These are phyloP conservation scores for Pseudofabraea citricarpa DNA, from an alignment of 2,329 filamentous ascomycete genomes.

Conservation along the genomic window DNA sequence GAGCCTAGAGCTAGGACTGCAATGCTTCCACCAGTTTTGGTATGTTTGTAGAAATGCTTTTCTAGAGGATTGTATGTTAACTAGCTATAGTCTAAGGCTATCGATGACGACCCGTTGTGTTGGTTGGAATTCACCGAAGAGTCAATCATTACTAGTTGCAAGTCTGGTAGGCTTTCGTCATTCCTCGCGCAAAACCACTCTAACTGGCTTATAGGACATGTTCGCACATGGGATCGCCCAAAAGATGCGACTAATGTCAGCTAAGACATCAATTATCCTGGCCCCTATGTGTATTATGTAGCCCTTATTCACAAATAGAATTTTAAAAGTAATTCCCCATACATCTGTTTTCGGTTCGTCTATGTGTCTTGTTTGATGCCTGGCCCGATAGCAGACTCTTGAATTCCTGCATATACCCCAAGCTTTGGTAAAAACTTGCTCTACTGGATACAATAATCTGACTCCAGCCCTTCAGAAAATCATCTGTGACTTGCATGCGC, in stretches of 20 bases:
- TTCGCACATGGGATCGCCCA: constrained; percentile 23
- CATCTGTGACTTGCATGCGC: no score
- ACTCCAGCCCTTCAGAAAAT: no score
- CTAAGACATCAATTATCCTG: no score
- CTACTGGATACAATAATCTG: no score
- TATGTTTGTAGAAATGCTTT: constrained; percentile 36
- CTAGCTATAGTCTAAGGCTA: constrained; percentile 61
- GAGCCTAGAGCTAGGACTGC: constrained; percentile 81
- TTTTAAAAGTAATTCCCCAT: no score
- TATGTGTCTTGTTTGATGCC: no score
- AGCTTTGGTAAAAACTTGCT: no score
- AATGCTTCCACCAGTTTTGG: constrained; percentile 85
- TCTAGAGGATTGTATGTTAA: constrained; percentile 14
- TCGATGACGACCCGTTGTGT: constrained; percentile 81
- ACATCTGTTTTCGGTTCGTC: no score
- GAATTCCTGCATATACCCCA: no score
- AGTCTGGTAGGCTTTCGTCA: constrained; percentile 62
- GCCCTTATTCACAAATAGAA: no score
- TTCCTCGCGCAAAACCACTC: background rate
- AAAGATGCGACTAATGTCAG: constrained; percentile 12
- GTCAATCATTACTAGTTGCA: constrained; percentile 87
- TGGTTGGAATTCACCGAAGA: constrained; percentile 95
- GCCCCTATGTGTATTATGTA: no score
- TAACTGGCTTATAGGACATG: constrained; percentile 15
- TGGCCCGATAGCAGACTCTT: no score